A percentile compares a stretch with the other conserved stretches of the same genome.
phyloP scores from a whole-genome alignment of 108 stramenopile species.

The Stephanodiscus triporus region DNA sequence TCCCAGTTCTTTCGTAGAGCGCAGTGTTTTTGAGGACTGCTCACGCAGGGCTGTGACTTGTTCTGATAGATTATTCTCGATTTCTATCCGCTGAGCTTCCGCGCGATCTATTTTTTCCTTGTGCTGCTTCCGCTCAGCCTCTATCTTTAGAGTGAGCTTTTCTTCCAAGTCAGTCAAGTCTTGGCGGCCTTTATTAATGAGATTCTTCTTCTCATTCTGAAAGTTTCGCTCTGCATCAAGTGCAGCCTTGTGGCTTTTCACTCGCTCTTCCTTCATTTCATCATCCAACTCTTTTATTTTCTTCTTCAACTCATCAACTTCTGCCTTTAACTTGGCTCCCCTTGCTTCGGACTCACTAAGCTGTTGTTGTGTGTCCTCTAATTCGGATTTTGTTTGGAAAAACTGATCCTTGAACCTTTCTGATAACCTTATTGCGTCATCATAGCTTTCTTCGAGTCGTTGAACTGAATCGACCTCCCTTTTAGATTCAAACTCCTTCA shows the following conservation, averaged over 20 bases:
- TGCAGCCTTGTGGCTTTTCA: conserved; percentile 40
- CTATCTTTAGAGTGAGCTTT: conserved; percentile 27
- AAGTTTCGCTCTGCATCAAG: conserved; percentile 39
- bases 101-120: conserved; percentile 49
- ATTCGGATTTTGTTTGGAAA: conserved; percentile 60
- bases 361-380: conserved; percentile 58
- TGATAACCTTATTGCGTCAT: conserved; percentile 62
- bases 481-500: conserved; percentile 78
- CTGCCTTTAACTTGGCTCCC: conserved; percentile 32
- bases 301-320: conserved; percentile 28
- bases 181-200: conserved; percentile 43
- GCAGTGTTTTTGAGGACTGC: conserved; percentile 30
- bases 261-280: conserved; percentile 50
- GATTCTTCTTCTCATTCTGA: conserved; percentile 40
- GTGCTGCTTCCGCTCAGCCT: conserved; percentile 35
- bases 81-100: conserved; percentile 27
- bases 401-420: conserved; percentile 75
- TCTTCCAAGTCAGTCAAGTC: conserved; percentile 37
- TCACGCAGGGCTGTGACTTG: conserved; percentile 37
- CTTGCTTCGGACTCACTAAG: conserved; percentile 30
- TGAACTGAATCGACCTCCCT: conserved; percentile 76
- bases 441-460: conserved; percentile 65
- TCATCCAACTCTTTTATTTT: conserved; percentile 20
- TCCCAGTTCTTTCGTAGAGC: conserved; percentile 41
- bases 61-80: conserved; percentile 33